Base-by-base conservation (phyloP, 495 filamentous ascomycete genomes). In the Durotheca rogersii region DNA sequence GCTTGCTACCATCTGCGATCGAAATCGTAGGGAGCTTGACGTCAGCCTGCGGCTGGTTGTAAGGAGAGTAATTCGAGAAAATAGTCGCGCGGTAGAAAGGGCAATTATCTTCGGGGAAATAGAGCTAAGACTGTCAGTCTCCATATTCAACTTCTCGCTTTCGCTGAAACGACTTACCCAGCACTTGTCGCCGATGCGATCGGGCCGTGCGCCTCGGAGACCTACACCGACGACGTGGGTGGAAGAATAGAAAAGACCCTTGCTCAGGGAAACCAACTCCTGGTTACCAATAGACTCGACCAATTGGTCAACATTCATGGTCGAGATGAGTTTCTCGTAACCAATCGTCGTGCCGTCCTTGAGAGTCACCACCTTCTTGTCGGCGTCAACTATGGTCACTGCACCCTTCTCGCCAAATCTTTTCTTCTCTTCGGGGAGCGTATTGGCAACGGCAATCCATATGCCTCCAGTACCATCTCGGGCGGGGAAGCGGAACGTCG, bases 51-150 rank as follows among this genome's bases (percentile, higher is more conserved):
- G 93, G 93, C 74, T 97, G 93, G 77, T 99, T 99, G 82, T 95
- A 81, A 49, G 92, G 93, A 12, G 94, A 97, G 81, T 99, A 99
- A 84, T 99, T 99, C 73, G 93, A 97, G 84, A 99, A 99, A 75
- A 99, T 97, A 54, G 93, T 99, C 65, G 93, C 93, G 62, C 93
- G 90, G 80, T 99, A 99, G 84, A 99, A 99, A 67, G 90, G 90
- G 80, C 91, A 96, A 82, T 99, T 83, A 71, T 95, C 85, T 69
- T 99, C 94, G 56, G 93, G 93, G 85, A 97, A 99, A 83, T 99
- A 99, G 45, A 99, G 82, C 89, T 87, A 56, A 41, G 10, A 10
- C 12, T 7, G 32, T 56, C n/a, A 44, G 18, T 54, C 69, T 49
- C 66, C 17, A 18, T 6, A 33, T 41, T 29, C 18, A 11, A 12